phyloP scores from a whole-genome alignment of 306 rosid genomes.

The Spatholobus suberectus region DNA sequence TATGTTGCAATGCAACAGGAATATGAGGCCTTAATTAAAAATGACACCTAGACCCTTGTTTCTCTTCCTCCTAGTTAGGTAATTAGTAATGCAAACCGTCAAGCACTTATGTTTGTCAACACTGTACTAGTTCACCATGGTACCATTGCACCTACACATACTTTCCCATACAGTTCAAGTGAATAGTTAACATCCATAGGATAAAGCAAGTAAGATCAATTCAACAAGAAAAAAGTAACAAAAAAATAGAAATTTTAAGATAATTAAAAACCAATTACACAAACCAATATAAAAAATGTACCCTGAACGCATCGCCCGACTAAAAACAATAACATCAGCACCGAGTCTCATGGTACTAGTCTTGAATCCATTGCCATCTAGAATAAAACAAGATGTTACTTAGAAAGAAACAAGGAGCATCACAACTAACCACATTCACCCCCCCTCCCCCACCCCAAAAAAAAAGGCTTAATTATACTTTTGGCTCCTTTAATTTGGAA shows the following conservation, averaged over 20 bases:
- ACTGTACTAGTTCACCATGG: slow-evolving; percentile 25
- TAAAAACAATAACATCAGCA: slow-evolving; percentile 91
- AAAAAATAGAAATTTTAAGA: neutral
- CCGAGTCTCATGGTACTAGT: slow-evolving; percentile 97
- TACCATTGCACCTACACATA: neutral
- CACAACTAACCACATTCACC: slow-evolving; percentile 24
- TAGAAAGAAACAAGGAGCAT: slow-evolving; percentile 36
- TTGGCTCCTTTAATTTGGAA: neutral
- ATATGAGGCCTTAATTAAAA: too few species aligned
- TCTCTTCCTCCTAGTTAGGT: too few species aligned
- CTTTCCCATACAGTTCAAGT: neutral
- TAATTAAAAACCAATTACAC: neutral
- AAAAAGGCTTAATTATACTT: neutral
- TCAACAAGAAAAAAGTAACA: neutral
- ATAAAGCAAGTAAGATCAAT: neutral
- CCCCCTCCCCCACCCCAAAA: neutral
- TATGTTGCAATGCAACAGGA: too few species aligned
- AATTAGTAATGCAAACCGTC: neutral
- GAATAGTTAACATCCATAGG: slow-evolving; percentile 2
- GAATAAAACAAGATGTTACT: slow-evolving; percentile 39
- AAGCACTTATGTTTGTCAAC: slow-evolving; percentile 1
- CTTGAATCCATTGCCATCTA: slow-evolving; percentile 99
- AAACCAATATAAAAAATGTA: slow-evolving; percentile 43
- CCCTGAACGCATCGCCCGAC: slow-evolving; percentile 68
- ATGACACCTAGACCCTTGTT: too few species aligned